A percentile compares a stretch with the other conserved stretches of the same genome.
These are phyloP conservation scores for Escallonia herrerae DNA, from an alignment of 129 eudicot genomes.

Conservation along the genomic window DNA sequence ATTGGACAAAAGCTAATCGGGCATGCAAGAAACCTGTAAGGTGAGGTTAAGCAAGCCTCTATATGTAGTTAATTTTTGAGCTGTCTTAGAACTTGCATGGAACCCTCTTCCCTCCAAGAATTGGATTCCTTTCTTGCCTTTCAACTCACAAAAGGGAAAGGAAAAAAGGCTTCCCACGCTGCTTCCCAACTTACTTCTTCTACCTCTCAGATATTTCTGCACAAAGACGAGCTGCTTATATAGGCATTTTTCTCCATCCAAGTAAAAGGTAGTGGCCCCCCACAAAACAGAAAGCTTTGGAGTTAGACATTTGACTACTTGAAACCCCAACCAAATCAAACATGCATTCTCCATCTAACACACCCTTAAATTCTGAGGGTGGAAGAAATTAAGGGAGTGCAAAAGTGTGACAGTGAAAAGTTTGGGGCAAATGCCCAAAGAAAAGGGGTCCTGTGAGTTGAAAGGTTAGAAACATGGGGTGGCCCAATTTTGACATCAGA, in stretches of 20 bases:
- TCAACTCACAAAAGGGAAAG: constrained; percentile 7
- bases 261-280: constrained; percentile 11
- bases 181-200: constrained; percentile 6
- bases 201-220: constrained; percentile 1
- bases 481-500: too few relatives aligned
- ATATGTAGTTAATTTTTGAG: not conserved
- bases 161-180: constrained; percentile 16
- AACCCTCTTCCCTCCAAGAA: constrained; percentile 10
- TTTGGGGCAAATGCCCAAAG: not conserved
- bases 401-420: not conserved
- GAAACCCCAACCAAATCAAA: not conserved
- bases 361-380: constrained; percentile 1
- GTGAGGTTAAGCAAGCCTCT: not conserved
- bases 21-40: not conserved
- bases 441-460: not conserved
- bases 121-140: constrained; percentile 16
- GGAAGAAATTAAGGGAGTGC: constrained; percentile 6
- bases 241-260: constrained; percentile 12
- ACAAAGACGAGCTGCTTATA: constrained; percentile 10
- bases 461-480: not conserved
- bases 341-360: not conserved
- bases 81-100: constrained; percentile 7
- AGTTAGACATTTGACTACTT: not conserved
- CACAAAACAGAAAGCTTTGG: not conserved
- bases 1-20: not conserved